Evolutionary conservation across 352 stramenopile genomes (phyloP), one percentile per base, ranked within the genome.

Genomic region (Saprolegnia parasitica): DNA sequence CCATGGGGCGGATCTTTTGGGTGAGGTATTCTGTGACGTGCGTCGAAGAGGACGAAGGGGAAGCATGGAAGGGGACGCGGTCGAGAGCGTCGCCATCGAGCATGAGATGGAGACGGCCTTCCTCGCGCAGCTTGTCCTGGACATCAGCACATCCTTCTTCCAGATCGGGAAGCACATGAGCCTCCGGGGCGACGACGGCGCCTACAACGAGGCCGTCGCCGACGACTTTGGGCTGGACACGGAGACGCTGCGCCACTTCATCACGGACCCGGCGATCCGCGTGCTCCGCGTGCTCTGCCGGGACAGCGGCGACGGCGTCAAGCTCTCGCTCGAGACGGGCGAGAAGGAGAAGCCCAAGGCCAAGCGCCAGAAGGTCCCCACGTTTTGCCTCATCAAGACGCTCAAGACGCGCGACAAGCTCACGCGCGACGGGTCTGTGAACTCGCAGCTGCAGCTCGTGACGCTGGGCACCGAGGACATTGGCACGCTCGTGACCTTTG

Each of bases 331-430:
- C 21, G 58, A 67, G 71, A 77, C 35, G 39, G 26, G n/a, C 5
- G 71, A 49, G 58, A 68, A 68, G 46, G 57, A 68, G 35, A 76
- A 76, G 46, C 49, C 56, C 8, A 65, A 65, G 58, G 58, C 46
- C 23, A 73, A 72, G 47, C 72, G 70, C 23, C 74, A 75, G 45
- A 68, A 73, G 54, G 58, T 67, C 0, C 58, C 58, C 21, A 67
- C 58, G n/a, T 67, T 96, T 56, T 96, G 87, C 72, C 92, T 96
- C 70, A 92, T 96, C 72, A 96, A 96, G 76, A 85, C 84, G 21
- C 76, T 84, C 35, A 89, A 79, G 37, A 80, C 82, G 55, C 77
- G 84, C 58, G 58, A 67, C 49, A 67, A 67, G 39, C 71, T 96
- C 35, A 79, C 77, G 29, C 86, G 76, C 49, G 86, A 92, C 35